These are phyloP conservation scores for Syncephalastrum racemosum DNA, from an alignment of 371 early-diverging fungal genomes.

Conservation along the genomic window DNA sequence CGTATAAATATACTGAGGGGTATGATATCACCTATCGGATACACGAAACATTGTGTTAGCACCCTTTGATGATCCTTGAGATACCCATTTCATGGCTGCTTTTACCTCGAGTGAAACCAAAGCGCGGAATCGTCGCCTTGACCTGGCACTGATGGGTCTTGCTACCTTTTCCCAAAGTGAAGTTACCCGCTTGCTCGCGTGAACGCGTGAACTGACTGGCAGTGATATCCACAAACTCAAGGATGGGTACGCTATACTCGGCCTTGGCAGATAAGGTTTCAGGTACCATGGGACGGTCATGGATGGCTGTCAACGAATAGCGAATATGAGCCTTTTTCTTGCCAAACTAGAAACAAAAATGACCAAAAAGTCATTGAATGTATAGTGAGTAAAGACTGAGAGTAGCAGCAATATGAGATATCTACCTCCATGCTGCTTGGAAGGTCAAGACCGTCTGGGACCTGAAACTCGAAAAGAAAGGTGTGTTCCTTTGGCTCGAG, in stretches of 20 bases:
- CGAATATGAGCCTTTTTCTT: slow-evolving; percentile 37
- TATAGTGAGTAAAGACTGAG: background rate
- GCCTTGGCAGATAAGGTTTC: slow-evolving; percentile 42
- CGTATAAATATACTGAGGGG: slow-evolving; percentile 32
- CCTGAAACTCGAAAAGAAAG: slow-evolving; percentile 42
- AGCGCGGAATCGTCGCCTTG: slow-evolving; percentile 36
- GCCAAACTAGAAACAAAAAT: slow-evolving; percentile 11
- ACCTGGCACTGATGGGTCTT: slow-evolving; percentile 27
- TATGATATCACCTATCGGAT: slow-evolving; percentile 39
- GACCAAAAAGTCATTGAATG: no score
- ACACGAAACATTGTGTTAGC: background rate
- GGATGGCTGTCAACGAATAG: slow-evolving; percentile 36
- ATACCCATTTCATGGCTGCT: background rate
- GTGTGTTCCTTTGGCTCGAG: slow-evolving; percentile 38
- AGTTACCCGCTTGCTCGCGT: slow-evolving; percentile 28
- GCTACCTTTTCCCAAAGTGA: slow-evolving; percentile 20
- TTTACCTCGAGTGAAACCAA: slow-evolving; percentile 50
- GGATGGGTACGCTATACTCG: slow-evolving; percentile 37
- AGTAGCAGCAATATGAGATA: background rate
- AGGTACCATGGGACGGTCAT: slow-evolving; percentile 42
- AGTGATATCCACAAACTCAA: slow-evolving; percentile 44
- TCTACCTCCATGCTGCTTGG: slow-evolving; percentile 52
- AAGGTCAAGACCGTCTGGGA: slow-evolving; percentile 37
- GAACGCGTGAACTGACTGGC: slow-evolving; percentile 22
- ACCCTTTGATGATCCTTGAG: background rate